phyloP scores from a whole-genome alignment of 1,284 basidiomycete genomes.

The Cryptococcus deneoformans region DNA sequence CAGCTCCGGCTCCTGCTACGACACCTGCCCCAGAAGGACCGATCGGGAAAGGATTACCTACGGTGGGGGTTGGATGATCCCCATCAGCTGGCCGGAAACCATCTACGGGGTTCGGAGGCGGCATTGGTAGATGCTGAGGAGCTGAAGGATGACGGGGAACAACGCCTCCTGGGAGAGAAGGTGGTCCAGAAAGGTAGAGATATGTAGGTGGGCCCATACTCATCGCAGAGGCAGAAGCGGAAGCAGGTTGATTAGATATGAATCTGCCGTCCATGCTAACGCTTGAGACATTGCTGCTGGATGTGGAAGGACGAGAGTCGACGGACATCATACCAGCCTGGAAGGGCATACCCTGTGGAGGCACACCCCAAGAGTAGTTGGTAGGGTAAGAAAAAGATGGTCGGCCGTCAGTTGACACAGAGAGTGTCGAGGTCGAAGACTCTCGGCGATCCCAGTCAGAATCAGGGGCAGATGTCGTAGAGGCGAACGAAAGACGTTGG shows the following conservation, averaged over 20 bases:
- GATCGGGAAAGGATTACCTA: slow-evolving; percentile 26
- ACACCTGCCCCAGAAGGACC: background rate
- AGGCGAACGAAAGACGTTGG: slow-evolving; percentile 14
- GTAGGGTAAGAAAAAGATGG: background rate
- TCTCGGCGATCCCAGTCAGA: slow-evolving; percentile 32
- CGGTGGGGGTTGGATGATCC: slow-evolving; percentile 32
- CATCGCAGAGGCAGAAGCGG: background rate
- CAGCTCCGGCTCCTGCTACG: background rate
- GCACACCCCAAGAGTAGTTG: background rate
- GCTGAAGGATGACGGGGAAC: slow-evolving; percentile 22
- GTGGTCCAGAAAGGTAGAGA: background rate
- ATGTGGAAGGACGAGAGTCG: background rate
- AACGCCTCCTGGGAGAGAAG: background rate
- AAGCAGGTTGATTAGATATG: background rate
- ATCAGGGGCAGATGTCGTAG: slow-evolving; percentile 22
- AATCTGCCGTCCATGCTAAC: background rate
- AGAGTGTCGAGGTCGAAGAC: slow-evolving; percentile 18
- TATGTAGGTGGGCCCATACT: background rate
- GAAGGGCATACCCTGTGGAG: background rate
- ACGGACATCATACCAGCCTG: background rate
- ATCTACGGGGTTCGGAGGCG: slow-evolving; percentile 6
- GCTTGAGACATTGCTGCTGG: background rate
- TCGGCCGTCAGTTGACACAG: slow-evolving; percentile 12
- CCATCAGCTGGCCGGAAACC: slow-evolving; percentile 21
- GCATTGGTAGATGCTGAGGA: slow-evolving; percentile 26